Conservation (phyloP, 2,329 filamentous ascomycete genomes). For the Camillea tinctor region DNA sequence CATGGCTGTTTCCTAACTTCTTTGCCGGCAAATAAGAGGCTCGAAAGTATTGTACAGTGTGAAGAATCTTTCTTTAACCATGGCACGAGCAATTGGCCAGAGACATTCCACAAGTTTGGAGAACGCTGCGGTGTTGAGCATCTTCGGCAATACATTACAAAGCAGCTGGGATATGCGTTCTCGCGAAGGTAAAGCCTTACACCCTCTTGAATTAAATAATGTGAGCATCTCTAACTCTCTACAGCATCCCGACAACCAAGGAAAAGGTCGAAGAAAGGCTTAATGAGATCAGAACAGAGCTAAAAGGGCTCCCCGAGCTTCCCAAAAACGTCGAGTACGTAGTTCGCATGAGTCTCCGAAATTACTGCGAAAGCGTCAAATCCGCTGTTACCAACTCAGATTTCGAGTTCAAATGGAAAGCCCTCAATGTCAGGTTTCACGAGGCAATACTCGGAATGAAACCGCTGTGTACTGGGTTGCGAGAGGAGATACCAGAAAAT, state of each 20-base stretch:
- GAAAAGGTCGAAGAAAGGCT: conserved; percentile 50
- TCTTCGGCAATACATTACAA: conserved; percentile 50
- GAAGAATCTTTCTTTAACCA: conserved; percentile 49
- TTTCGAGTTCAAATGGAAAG: conserved; percentile 26
- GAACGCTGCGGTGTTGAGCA: conserved; percentile 50
- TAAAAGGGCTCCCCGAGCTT: conserved; percentile 61
- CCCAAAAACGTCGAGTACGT: conserved; percentile 62
- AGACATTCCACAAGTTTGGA: conserved; percentile 41
- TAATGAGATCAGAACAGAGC: conserved; percentile 47
- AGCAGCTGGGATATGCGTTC: conserved; percentile 51
- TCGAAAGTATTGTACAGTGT: conserved; percentile 47
- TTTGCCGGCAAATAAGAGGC: conserved; percentile 52
- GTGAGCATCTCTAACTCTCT: background rate
- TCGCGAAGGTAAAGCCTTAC: conserved; percentile 30
- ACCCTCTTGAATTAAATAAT: background rate
- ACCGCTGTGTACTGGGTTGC: conserved; percentile 15
- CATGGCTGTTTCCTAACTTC: conserved; percentile 75
- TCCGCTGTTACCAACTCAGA: conserved; percentile 49
- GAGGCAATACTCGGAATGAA: conserved; percentile 15
- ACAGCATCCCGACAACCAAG: conserved; percentile 50
- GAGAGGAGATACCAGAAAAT: background rate
- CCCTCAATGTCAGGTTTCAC: conserved; percentile 20
- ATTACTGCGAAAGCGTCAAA: conserved; percentile 52
- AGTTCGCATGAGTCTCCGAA: conserved; percentile 55
- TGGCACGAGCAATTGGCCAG: conserved; percentile 42